Evolutionary conservation across 2,329 filamentous ascomycete species (phyloP), one percentile per base, ranked within the genome.

Genomic region (Colletotrichum agaves): DNA sequence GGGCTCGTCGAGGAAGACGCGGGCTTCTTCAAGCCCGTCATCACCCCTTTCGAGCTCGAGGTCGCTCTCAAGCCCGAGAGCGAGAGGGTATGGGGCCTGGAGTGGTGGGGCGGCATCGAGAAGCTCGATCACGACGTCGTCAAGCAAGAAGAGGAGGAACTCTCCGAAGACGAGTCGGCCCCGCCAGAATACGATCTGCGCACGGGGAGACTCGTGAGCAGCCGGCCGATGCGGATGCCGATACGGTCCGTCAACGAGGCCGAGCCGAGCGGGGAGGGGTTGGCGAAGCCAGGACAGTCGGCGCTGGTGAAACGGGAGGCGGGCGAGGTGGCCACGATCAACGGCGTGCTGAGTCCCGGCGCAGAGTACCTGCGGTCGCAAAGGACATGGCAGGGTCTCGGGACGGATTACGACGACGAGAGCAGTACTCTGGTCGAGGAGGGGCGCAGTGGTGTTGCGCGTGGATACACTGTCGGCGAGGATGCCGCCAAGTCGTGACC

Each of bases 11-110:
- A 98, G 73, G 93, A 94, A 71, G 91, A 92, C 65, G 78, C 78
- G 0, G 92, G 92, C 6, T 97, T 97, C 75, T 98, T 91, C 86
- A 88, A 89, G 73, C 94, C 94, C 0, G 90, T 98, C 10, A 89
- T 98, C 44, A 99, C 96, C n/a, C 95, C 95, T 0, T 98, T 97
- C 77, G 96, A 99, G 83, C 82, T 98, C 62, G 90, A 89, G 60
- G 82, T 97, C 52, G 93, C 93, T 4, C 80, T 99, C 69, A 85
- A 88, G 79, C 85, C 86, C 13, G 94, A 97, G 75, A 86, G 89
- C 35, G 88, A 91, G 75, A 87, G 95, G 65, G 83, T 94, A 0
- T 98, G 95, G 94, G 93, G 91, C 0, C 91, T 92, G 1, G 89
- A 92, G 72, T 98, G 96, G 96, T 91, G 91, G 81, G 93, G 91